Base-by-base conservation (phyloP, 1,284 basidiomycete genomes). In the Athelia sp. region DNA sequence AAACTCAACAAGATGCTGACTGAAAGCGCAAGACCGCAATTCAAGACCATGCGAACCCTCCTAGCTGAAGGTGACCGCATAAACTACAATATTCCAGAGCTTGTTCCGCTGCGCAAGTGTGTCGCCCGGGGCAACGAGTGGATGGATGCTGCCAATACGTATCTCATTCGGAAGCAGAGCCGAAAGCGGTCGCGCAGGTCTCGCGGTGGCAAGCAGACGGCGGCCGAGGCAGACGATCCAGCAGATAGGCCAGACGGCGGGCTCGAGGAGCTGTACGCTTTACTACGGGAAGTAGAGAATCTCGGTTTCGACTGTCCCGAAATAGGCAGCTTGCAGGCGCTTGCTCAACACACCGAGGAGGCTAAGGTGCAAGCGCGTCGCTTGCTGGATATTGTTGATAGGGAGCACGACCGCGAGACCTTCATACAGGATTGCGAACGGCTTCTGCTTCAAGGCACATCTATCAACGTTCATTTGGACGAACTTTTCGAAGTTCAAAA, bases 1-100 rank as follows among this genome's bases (percentile, higher is more conserved):
- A 90, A 91, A 58, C 72, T 96, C 29, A 72, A 76, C 45, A 83
- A 80, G 58, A 68, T 88, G 1, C 70, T 97, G 32, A 67, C 71
- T 8, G 85, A 89, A 54, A 84, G 76, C 38, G 73, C 82, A 3
- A 79, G 82, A 11, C 93, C 94, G 14, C 66, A 79, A 2, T 76
- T 96, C 47, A 86, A 89, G 51, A 78, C 78, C 24, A 77, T 98
- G 49, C 82, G 87, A 24, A 81, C 86, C 4, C 71, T 96, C 15
- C 74, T 93, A 21, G 79, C 86, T 1, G 94, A 98, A 63, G 94
- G 90, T 18, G 93, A 97, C 57, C 84, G 84, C 50, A 91, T 96
- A 61, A 83, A 81, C 45, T 81, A 83, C 61, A 74, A 77, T 21
- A 75, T 97, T 17, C 75, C 81, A 2, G 91, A 94, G 63, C 74